Evolutionary conservation across 129 eudicot species (phyloP), one percentile per base, ranked within the genome.

Genomic region (Ambrosia artemisiifolia): DNA sequence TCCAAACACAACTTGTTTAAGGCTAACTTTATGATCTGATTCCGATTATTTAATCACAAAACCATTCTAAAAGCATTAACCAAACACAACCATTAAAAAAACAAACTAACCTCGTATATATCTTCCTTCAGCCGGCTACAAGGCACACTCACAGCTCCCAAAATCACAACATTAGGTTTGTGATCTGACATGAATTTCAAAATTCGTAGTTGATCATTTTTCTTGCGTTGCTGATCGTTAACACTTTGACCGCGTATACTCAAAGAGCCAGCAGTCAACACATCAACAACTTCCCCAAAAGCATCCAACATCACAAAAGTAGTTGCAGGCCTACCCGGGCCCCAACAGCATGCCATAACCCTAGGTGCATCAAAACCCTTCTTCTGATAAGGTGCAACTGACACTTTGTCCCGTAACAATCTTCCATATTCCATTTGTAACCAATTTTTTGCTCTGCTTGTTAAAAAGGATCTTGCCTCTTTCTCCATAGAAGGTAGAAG

Each of bases 251-350:
- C 90, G 59, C 95, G 96, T 66, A 77, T 69, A 69, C 87, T 92
- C 40, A 92, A 84, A 30, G 91, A 87, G 10, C 95, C 91, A 66
- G 96, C 98, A 74, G 85, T 77, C 65, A 92, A 70, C 5, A 86
- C 85, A 82, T 89, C 98, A 70, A 89, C 40, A 65, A 92, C 85
- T 81, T 92, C 98, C 36, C 98, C 98, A 77, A 82, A 82, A 17
- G 96, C 87, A 85, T 92, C 98, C 87, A 92, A 81, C 98, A 92
- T 92, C 75, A 89, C 98, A 85, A 92, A 92, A 70, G 98, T 92
- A 62, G 96, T 92, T 30, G 96, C 86, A 33, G 98, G 98, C 75
- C 85, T 92, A 57, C 98, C 98, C 3, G 94, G 96, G 40, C 96
- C 98, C 98, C 98, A 92, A 75, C 98, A 92, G 79, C 98, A 89